Conservation (phyloP, 192 early-diverging fungal genomes). For the Neocallimastix lanati region DNA sequence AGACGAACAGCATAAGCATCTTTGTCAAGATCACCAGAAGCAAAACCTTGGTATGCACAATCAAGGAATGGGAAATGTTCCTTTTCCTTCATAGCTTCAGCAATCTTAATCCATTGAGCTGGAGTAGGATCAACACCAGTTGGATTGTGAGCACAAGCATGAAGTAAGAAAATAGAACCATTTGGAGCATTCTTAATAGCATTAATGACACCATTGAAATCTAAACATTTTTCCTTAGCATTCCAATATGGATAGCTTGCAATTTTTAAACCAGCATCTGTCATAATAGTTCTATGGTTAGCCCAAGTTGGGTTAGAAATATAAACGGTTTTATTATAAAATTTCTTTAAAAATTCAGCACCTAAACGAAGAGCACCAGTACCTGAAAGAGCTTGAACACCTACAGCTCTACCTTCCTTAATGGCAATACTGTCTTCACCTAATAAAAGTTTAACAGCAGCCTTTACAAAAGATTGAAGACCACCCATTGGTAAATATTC, state of each 20-base stretch:
- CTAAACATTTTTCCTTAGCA: conserved; percentile 51
- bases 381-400: conserved; percentile 85
- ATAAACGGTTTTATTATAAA: conserved; percentile 51
- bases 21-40: conserved; percentile 71
- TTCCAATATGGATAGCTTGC: conserved; percentile 84
- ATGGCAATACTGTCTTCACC: conserved; percentile 57
- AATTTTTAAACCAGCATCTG: conserved; percentile 64
- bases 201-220: conserved; percentile 56
- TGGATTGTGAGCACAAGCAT: conserved; percentile 97
- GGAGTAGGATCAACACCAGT: conserved; percentile 93
- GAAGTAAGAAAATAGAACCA: conserved; percentile 72
- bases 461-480: conserved; percentile 51
- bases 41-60: conserved; percentile 97
- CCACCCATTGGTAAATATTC: conserved; percentile 90
- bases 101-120: conserved; percentile 85
- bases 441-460: conserved; percentile 67
- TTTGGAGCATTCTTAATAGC: conserved; percentile 46
- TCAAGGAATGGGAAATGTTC: conserved; percentile 90
- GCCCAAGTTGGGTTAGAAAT: conserved; percentile 94
- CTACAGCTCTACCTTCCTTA: conserved; percentile 12
- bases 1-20: conserved; percentile 87
- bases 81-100: conserved; percentile 55
- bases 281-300: conserved; percentile 82
- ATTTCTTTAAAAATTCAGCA: conserved; percentile 61
- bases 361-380: conserved; percentile 80